A percentile compares a stretch with the other conserved stretches of the same genome.
phyloP scores from a whole-genome alignment of 352 stramenopile genomes.

The Pythium scleroteichum region DNA sequence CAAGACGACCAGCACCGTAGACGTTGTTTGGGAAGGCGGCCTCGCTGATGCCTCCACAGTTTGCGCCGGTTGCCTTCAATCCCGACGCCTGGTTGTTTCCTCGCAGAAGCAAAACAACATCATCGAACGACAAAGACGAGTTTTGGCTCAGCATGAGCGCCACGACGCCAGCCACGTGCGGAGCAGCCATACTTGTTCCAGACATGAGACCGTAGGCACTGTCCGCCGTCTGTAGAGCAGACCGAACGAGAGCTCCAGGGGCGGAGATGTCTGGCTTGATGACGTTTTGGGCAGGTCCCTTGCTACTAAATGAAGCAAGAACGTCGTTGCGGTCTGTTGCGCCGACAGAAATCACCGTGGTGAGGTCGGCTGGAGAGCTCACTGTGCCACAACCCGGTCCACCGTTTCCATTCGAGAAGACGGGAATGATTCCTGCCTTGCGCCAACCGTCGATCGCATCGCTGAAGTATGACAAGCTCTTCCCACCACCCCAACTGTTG shows the following conservation, averaged over 20 bases:
- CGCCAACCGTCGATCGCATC: constrained; percentile 30
- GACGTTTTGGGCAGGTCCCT: constrained; percentile 18
- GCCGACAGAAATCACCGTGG: constrained; percentile 36
- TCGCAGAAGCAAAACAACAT: constrained; percentile 18
- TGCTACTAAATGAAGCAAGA: constrained; percentile 36
- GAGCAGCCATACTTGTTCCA: constrained; percentile 39
- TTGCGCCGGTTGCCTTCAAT: constrained; percentile 6
- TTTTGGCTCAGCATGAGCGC: constrained; percentile 34
- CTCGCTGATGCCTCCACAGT: constrained; percentile 22
- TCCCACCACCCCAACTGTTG: constrained; percentile 37
- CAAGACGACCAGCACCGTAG: constrained; percentile 36
- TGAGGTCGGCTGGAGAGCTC: constrained; percentile 31
- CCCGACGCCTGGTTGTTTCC: constrained; percentile 6
- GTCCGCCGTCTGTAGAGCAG: constrained; percentile 22
- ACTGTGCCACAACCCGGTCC: constrained; percentile 32
- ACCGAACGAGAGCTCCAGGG: constrained; percentile 28
- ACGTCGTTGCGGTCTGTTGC: constrained; percentile 27
- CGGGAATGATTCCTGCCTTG: constrained; percentile 36
- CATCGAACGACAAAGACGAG: constrained; percentile 27
- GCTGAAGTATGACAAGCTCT: constrained; percentile 22
- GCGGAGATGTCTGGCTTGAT: constrained; percentile 40
- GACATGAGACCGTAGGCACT: constrained; percentile 27
- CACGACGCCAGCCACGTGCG: constrained; percentile 33
- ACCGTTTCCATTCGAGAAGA: constrained; percentile 39
- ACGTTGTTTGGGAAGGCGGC: constrained; percentile 34